phyloP scores from a whole-genome alignment of 148 eudicot species.

The Diospyros kaki region DNA sequence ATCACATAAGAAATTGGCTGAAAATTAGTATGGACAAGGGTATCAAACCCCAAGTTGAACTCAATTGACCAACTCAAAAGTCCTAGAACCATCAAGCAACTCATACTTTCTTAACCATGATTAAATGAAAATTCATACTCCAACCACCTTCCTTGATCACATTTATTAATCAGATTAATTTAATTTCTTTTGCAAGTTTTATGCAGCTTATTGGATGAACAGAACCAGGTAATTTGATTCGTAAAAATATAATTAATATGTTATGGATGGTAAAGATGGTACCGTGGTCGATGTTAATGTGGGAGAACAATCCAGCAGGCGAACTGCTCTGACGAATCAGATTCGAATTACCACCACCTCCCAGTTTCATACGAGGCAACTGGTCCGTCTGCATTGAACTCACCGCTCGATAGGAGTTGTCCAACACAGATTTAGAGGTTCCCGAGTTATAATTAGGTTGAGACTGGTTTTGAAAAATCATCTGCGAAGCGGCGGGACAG shows the following conservation, averaged over 20 bases:
- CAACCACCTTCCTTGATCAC: neutral
- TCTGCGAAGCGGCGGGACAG: conserved; percentile 35
- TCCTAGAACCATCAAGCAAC: neutral
- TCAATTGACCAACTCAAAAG: neutral
- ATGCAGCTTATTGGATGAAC: neutral
- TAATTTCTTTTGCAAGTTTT: neutral
- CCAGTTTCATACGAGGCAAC: conserved; percentile 39
- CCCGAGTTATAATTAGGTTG: conserved; percentile 25
- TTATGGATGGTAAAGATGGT: conserved; percentile 1
- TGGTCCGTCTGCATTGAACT: conserved; percentile 25
- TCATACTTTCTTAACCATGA: neutral
- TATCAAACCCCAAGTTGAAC: neutral
- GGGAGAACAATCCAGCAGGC: conserved; percentile 75
- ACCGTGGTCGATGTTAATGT: conserved; percentile 56
- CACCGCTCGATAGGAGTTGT: conserved; percentile 11
- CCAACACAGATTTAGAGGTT: conserved; percentile 26
- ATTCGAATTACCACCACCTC: conserved; percentile 30
- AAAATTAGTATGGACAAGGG: neutral
- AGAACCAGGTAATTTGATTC: neutral
- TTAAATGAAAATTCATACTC: conserved; percentile 4
- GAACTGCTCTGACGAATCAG: conserved; percentile 83
- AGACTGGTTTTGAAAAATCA: conserved; percentile 39
- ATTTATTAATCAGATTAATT: neutral
- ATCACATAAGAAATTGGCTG: neutral
- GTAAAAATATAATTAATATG: no score